Base-by-base conservation (phyloP, 208 protist species). In the Trypanosoma boissoni region DNA sequence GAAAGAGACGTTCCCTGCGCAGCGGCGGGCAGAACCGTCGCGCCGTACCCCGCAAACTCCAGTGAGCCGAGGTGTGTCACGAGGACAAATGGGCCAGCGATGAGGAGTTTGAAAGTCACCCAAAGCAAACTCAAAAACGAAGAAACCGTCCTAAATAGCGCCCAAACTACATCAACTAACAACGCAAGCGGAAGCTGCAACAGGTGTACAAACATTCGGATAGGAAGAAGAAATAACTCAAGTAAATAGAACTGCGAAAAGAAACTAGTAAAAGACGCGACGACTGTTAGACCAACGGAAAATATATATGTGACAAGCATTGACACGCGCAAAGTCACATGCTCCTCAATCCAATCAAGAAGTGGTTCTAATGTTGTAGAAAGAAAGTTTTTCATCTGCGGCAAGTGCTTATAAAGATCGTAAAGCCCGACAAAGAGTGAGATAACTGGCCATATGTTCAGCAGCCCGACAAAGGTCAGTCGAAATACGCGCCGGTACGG, bases 351-450 rank as follows among this genome's bases (percentile, higher is more conserved):
- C 72, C 78, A 83, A 26, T 69, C 70, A 4, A 76, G 54, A 24
- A 92, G 41, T 5, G 86, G 86, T 18, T 73, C 76, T 16, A 91
- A 58, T 21, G 74, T 86, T 48, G 67, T 64, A 24, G 68, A 63
- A 42, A 94, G 36, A 60, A 88, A 88, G 0, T 27, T 42, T 52
- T 83, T 86, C 55, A 93, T 76, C 63, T 87, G 76, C 12, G 83
- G 83, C 14, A 94, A 62, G 48, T 91, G 80, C 57, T 85, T 84
- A 59, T 94, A 94, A 21, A 94, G 50, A 64, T 94, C 87, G 61
- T 90, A 94, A 9, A 86, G 45, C 7, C 87, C 87, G 2, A 85
- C 81, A 16, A 66, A 74, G 12, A 94, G 68, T 28, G 87, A 86
- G 29, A 94, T 58, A 21, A 94, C 46, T 1, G 87, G 87, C 75